phyloP scores from a whole-genome alignment of 345 rosid genomes.

The Euclidium syriacum region DNA sequence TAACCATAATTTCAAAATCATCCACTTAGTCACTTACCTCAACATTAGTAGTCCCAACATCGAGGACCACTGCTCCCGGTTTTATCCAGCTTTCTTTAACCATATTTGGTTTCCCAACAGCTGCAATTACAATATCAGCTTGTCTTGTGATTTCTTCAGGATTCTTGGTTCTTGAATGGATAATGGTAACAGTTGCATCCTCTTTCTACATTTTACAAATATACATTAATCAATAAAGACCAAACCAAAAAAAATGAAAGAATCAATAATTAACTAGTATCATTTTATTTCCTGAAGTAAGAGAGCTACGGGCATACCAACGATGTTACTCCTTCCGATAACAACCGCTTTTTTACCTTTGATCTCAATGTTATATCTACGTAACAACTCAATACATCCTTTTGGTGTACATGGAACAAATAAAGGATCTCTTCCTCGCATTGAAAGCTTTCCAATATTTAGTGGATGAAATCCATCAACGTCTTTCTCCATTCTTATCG shows the following conservation, averaged over 20 bases:
- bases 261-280: too few relatives aligned
- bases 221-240: too few relatives aligned
- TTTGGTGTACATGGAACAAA: constrained; percentile 89
- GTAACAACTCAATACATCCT: constrained; percentile 86
- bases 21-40: constrained; percentile 67
- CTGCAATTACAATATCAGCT: constrained; percentile 77
- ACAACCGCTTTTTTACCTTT: constrained; percentile 87
- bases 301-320: constrained; percentile 91
- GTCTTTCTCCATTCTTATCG: constrained; percentile 74
- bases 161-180: constrained; percentile 73
- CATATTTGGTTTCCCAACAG: constrained; percentile 81
- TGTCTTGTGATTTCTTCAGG: constrained; percentile 67
- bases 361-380: constrained; percentile 58
- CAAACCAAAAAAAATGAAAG: too few relatives aligned
- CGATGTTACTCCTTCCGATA: constrained; percentile 89
- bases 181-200: constrained; percentile 72
- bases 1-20: too few relatives aligned
- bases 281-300: constrained; percentile 67
- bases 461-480: constrained; percentile 89
- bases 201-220: too few relatives aligned
- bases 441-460: constrained; percentile 79
- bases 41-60: constrained; percentile 84
- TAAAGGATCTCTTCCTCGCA: constrained; percentile 80
- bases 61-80: constrained; percentile 80
- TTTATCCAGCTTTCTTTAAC: constrained; percentile 83